Conservation (phyloP, 345 rosid genomes). For the Rhizophora mangle region DNA sequence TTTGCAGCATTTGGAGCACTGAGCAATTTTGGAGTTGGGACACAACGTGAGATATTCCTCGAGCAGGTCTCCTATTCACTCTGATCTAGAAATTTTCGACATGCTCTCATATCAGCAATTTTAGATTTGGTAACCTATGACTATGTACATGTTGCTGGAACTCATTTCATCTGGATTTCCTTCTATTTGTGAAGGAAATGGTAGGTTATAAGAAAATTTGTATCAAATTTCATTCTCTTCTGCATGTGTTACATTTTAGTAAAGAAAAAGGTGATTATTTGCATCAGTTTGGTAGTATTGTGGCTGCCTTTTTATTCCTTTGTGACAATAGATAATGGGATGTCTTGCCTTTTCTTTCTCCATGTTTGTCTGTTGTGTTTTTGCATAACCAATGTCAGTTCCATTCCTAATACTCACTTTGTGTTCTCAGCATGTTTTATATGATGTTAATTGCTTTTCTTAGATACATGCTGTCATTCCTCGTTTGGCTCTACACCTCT, state of each 20-base stretch:
- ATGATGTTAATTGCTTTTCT: slow-evolving; percentile 15
- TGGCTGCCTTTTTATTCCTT: too few relatives aligned
- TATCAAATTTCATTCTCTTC: too few relatives aligned
- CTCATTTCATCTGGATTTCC: background rate
- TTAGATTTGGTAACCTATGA: background rate
- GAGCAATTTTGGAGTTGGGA: slow-evolving; percentile 66
- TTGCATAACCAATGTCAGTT: too few relatives aligned
- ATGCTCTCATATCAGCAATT: background rate
- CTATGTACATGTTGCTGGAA: background rate
- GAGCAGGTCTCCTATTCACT: slow-evolving; percentile 63
- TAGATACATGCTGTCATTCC: slow-evolving; percentile 85
- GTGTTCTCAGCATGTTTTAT: background rate
- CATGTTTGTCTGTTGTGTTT: too few relatives aligned
- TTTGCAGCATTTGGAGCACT: slow-evolving; percentile 88
- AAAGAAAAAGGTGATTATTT: too few relatives aligned
- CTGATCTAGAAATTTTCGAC: background rate
- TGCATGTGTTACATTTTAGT: too few relatives aligned
- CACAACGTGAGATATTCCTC: slow-evolving; percentile 66
- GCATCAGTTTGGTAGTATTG: too few relatives aligned
- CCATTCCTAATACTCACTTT: background rate
- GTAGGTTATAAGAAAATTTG: background rate
- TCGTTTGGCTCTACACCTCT: slow-evolving; percentile 76
- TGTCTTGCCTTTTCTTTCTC: too few relatives aligned
- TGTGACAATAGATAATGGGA: too few relatives aligned
- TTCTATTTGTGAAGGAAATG: background rate